phyloP scores from a whole-genome alignment of 768 basidiomycete species.

The Amanita exitialis region DNA sequence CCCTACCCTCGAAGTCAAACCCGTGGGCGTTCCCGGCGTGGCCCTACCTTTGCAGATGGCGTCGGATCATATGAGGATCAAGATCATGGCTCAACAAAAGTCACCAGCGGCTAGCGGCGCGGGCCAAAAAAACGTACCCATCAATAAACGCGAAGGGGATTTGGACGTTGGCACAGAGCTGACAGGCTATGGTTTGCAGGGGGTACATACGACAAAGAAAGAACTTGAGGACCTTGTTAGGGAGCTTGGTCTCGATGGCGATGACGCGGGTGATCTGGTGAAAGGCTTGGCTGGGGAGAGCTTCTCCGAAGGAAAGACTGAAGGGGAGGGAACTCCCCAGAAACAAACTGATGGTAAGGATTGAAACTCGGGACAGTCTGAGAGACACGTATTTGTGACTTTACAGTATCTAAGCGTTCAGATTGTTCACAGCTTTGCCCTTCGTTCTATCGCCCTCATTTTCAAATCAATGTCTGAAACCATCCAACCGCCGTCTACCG shows the following conservation, averaged over 20 bases:
- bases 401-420: background rate
- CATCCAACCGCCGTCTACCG: conserved; percentile 40
- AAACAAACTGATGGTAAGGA: background rate
- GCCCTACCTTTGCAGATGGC: conserved; percentile 70
- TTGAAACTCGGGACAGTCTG: background rate
- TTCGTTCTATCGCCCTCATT: background rate
- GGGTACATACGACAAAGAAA: conserved; percentile 67
- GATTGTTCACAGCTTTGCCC: background rate
- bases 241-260: conserved; percentile 66
- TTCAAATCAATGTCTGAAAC: background rate
- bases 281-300: conserved; percentile 40
- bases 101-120: conserved; percentile 34
- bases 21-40: conserved; percentile 78
- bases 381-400: background rate
- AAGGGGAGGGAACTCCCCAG: background rate
- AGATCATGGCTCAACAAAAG: conserved; percentile 33
- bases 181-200: conserved; percentile 62
- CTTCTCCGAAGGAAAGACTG: conserved; percentile 9
- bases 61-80: conserved; percentile 57
- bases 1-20: conserved; percentile 42
- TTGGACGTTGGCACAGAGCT: conserved; percentile 64
- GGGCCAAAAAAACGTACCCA: conserved; percentile 27
- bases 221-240: conserved; percentile 63
- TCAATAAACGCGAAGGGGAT: conserved; percentile 44
- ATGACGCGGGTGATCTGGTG: conserved; percentile 69